These are phyloP conservation scores for Yueomyces sinensis DNA, from an alignment of 805 yeast genomes.

Conservation along the genomic window DNA sequence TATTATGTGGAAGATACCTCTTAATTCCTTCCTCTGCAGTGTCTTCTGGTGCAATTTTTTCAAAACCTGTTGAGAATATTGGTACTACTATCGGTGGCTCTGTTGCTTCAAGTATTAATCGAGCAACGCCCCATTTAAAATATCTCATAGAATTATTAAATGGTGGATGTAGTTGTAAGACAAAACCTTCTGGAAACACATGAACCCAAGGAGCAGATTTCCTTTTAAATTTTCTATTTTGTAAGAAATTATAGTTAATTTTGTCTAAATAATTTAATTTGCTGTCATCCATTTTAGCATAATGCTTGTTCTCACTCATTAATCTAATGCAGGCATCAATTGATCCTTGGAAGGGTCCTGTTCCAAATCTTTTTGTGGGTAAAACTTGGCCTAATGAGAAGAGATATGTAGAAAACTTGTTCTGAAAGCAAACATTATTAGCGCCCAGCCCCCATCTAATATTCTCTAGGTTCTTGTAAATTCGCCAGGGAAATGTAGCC, in stretches of 20 bases:
- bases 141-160: constrained; percentile 79
- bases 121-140: constrained; percentile 90
- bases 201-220: constrained; percentile 79
- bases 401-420: constrained; percentile 36
- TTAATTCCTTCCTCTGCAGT: constrained; percentile 41
- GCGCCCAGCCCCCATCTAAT: constrained; percentile 96
- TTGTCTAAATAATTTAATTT: background rate
- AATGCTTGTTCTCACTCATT: constrained; percentile 29
- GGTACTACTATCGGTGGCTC: constrained; percentile 81
- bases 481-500: constrained; percentile 71
- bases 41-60: constrained; percentile 70
- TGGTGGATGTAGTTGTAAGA: constrained; percentile 72
- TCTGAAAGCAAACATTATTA: constrained; percentile 72
- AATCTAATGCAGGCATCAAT: constrained; percentile 76
- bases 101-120: constrained; percentile 72
- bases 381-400: constrained; percentile 85
- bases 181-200: constrained; percentile 90
- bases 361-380: constrained; percentile 78
- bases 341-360: constrained; percentile 85
- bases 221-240: constrained; percentile 23
- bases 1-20: constrained; percentile 45
- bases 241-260: background rate
- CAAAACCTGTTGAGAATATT: constrained; percentile 75
- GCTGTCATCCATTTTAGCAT: background rate
- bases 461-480: constrained; percentile 45